phyloP scores from a whole-genome alignment of 148 eudicot genomes.

The Agrostemma githago region DNA sequence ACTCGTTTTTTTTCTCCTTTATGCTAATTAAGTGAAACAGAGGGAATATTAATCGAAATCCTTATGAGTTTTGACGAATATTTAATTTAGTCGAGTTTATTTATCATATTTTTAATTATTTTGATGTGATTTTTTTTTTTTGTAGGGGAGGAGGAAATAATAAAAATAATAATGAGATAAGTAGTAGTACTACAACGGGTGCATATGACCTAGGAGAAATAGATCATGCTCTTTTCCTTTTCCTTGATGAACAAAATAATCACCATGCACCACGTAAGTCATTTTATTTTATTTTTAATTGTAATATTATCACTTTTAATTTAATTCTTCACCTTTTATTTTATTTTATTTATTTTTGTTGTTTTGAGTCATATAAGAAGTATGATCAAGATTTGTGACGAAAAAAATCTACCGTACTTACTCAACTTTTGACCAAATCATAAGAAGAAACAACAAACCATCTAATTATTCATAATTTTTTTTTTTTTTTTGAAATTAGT shows the following conservation, averaged over 20 bases:
- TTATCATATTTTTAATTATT: too few species aligned
- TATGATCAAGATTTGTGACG: constrained; percentile 29
- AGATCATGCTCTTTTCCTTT: constrained; percentile 79
- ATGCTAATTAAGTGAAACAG: background rate
- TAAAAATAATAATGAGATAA: constrained; percentile 38
- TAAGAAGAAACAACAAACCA: background rate
- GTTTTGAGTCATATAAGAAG: constrained; percentile 34
- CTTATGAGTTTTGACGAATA: background rate
- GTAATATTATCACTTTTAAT: too few species aligned
- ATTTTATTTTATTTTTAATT: background rate
- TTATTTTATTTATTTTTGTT: background rate
- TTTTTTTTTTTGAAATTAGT: background rate
- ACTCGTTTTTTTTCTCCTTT: background rate
- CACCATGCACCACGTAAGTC: constrained; percentile 67
- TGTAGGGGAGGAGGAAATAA: constrained; percentile 7
- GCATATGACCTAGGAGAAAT: constrained; percentile 81
- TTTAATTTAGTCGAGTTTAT: background rate
- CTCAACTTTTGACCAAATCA: constrained; percentile 29
- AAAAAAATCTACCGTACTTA: constrained; percentile 27
- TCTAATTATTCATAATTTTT: background rate
- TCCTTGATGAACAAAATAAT: constrained; percentile 59
- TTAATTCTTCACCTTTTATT: background rate
- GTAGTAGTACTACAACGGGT: constrained; percentile 30
- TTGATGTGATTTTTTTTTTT: background rate
- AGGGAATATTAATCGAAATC: background rate